These are phyloP conservation scores for Fusarium sp. DNA, from an alignment of 2,329 filamentous ascomycete species.

Conservation along the genomic window DNA sequence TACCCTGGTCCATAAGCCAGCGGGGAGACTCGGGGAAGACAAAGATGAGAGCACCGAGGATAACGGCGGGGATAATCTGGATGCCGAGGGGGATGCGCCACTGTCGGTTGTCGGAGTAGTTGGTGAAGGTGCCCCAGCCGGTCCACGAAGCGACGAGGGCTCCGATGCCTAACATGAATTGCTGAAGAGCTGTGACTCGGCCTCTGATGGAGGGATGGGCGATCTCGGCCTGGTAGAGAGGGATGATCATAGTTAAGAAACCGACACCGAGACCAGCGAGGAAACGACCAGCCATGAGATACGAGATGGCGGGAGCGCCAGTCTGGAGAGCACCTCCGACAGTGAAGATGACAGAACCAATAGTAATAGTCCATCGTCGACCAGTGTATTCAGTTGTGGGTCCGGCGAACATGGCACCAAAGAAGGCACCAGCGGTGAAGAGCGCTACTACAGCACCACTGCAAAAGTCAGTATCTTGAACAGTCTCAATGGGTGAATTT, in stretches of 20 bases:
- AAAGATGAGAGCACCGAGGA: slow-evolving; percentile 71
- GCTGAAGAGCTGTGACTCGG: slow-evolving; percentile 77
- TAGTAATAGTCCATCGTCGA: slow-evolving; percentile 74
- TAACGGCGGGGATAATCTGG: slow-evolving; percentile 73
- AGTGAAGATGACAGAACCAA: slow-evolving; percentile 76
- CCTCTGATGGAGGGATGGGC: slow-evolving; percentile 82
- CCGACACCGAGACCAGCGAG: slow-evolving; percentile 69
- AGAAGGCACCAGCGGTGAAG: slow-evolving; percentile 81
- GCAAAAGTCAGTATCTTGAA: neutral
- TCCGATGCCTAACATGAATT: slow-evolving; percentile 85
- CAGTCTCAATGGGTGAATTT: accelerated
- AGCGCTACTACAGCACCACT: slow-evolving; percentile 65
- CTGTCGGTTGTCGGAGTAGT: slow-evolving; percentile 43
- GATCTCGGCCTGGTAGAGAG: slow-evolving; percentile 82
- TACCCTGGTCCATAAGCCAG: slow-evolving; percentile 80
- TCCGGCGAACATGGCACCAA: slow-evolving; percentile 73
- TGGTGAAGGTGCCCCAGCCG: slow-evolving; percentile 65
- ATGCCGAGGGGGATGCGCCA: slow-evolving; percentile 65
- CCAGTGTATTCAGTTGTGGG: slow-evolving; percentile 69
- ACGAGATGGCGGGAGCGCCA: slow-evolving; percentile 65
- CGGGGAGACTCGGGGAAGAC: slow-evolving; percentile 76
- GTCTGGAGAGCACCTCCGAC: slow-evolving; percentile 80
- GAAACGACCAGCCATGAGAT: slow-evolving; percentile 75
- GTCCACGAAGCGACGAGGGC: slow-evolving; percentile 78
- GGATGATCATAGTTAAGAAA: slow-evolving; percentile 51